Base-by-base conservation (phyloP, 768 basidiomycete species). In the Boletus edulis region DNA sequence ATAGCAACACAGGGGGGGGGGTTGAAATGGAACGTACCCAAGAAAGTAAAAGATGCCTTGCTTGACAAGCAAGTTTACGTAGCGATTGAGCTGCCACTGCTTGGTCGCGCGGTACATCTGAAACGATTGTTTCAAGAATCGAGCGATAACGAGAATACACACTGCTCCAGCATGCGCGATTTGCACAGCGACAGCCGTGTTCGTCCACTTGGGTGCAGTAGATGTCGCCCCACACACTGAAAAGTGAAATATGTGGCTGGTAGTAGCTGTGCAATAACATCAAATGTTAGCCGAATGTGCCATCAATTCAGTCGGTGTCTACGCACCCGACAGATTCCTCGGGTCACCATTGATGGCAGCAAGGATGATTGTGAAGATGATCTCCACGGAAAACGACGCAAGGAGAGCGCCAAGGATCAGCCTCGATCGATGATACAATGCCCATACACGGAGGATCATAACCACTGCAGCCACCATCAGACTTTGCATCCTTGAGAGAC, bases 401-500 rank as follows among this genome's bases (percentile, higher is more conserved):
- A 59, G n/a, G 14, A 60, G 59, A 11, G 17, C 35, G 31, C 20
- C 11, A 8, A 59, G 31, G 27, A 57, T 17, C 1, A 54, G 18
- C 24, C 8, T 49, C 4, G 56, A 53, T n/a, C 46, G 32, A 24
- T 27, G 37, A 17, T 56, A 53, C 39, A 54, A 35, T 27, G 37
- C 32, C 52, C 52, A 54, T 10, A 54, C 9, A 13, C 52, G 46
- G 17, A 50, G 27, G 20, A 50, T 57, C 57, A 50, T 47, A 9
- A 48, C 13, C 1, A 41, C 57, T 58, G n/a, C 10, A 18, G 27
- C 29, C 17, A 12, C 9, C 32, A 41, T 49, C 29, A 13, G 34
- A 9, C 7, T 32, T 24, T 29, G 8, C 12, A 13, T 17, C 31
- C 27, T n/a, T 17, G 8, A 17, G 20, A 20, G 2, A 29, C 29